Evolutionary conservation across 2,329 filamentous ascomycete genomes (phyloP), one percentile per base, ranked within the genome.

Genomic region (Cercospora nicotianae): DNA sequence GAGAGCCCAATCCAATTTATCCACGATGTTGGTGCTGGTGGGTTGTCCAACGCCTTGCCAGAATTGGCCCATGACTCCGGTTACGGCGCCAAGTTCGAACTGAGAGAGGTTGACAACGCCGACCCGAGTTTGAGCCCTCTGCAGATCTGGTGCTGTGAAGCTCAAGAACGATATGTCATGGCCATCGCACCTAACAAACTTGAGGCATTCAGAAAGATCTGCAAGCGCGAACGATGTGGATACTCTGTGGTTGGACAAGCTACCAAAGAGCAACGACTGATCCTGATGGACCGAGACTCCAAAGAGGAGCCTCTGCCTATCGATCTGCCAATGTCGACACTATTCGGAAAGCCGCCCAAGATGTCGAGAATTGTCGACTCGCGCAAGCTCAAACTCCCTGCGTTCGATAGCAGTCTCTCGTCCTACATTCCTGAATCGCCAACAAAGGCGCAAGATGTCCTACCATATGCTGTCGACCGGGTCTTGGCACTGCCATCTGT

Each of bases 81-180:
- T 1, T 90, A 92, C 63, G 95, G 95, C 65, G 95, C 94, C 61
- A 90, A 88, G 57, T 98, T 99, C 72, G 94, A 99, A 80, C 86
- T 99, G n/a, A 89, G 95, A 71, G 92, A 98, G 76, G 86, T 99
- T 42, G 93, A 97, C 78, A 97, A 88, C 78, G 91, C 92, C 2
- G 95, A 98, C 80, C 88, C 86, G 71, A 91, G 92, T 77, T 94
- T 99, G 91, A 97, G 92, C 76, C 95, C 95, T 20, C 87, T 99
- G 67, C 92, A 98, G 78, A 97, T 99, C 58, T 98, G 94, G 94
- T 97, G 95, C 80, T 96, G 94, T 75, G 94, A 98, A 79, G 93
- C 95, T 0, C 95, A 99, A 78, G 95, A 99, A 80, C 87, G 95
- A 78, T 99, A 99, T 75, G 95, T 99, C 7, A 83, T 99, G 75